Evolutionary conservation across 179 eudicot species (phyloP).

Genomic region (Monotropa hypopitys): DNA sequence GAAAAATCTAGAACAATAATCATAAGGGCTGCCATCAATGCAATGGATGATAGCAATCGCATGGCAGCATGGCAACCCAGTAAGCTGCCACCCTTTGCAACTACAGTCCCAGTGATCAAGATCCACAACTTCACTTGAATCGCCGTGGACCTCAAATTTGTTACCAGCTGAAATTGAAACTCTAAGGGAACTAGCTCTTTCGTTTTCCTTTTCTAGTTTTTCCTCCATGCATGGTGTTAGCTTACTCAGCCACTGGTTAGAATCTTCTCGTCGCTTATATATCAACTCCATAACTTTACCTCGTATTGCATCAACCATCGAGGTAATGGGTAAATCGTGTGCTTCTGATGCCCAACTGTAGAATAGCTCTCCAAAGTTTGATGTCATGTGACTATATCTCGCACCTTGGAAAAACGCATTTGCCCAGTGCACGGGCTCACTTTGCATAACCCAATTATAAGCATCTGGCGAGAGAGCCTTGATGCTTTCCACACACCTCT

Average conservation of each 20-base stretch:
- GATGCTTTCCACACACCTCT: constrained; percentile 45
- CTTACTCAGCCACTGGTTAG: constrained; percentile 53
- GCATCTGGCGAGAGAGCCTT: constrained; percentile 70
- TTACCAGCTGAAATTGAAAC: constrained; percentile 41
- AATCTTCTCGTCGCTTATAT: constrained; percentile 35
- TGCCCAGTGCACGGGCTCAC: constrained; percentile 75
- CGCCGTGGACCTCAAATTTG: constrained; percentile 71
- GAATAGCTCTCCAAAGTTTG: constrained; percentile 68
- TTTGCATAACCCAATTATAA: constrained; percentile 65
- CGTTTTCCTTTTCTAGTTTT: constrained; percentile 50
- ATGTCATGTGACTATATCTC: constrained; percentile 65
- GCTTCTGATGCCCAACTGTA: constrained; percentile 90
- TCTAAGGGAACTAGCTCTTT: constrained; percentile 41
- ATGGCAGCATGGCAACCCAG: constrained; percentile 82
- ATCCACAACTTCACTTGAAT: constrained; percentile 55
- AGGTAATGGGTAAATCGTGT: constrained; percentile 80
- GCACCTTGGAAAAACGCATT: constrained; percentile 71
- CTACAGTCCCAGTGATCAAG: constrained; percentile 61
- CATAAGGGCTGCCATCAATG: constrained; percentile 40
- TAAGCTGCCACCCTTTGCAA: constrained; percentile 77
- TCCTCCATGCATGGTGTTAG: constrained; percentile 81
- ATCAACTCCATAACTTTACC: constrained; percentile 63
- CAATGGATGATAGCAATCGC: constrained; percentile 59
- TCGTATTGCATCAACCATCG: constrained; percentile 80
- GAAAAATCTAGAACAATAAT: constrained; percentile 59